Base-by-base conservation (phyloP, 2,329 filamentous ascomycete genomes). In the Huntiella omanensis region DNA sequence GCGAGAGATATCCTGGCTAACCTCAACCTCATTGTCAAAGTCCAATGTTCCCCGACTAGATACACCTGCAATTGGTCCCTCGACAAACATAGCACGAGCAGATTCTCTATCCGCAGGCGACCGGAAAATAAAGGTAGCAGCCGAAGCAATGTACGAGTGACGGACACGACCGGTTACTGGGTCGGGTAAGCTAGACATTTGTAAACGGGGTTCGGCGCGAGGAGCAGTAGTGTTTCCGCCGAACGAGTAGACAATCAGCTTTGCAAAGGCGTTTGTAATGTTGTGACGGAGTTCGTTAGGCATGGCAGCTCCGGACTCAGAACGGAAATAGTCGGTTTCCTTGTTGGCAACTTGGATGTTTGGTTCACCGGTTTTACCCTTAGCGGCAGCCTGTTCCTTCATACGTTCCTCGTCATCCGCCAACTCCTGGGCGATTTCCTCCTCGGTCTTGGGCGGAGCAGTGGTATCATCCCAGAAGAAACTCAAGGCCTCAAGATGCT, bases 191-290 rank as follows among this genome's bases (percentile, higher is more conserved):
- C 63, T 63, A 42, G 61, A 62, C 44, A 79, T 57, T 40, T 76
- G 67, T 15, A 80, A 61, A 2, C 75, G 67, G 7, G 75, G 75
- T 53, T 80, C 75, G 17, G 65, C 62, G 36, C 74, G 68, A 12
- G 75, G 62, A 19, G 68, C 63, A 2, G 65, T 63, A 42, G 77
- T 69, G 52, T 70, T 78, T 58, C 75, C 79, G 43, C 73, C 71
- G 57, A 78, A 80, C 51, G 79, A 74, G 54, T 79, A 80, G 13
- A 73, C 68, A 12, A 80, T 67, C 4, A 80, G 66, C 56, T 79
- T 79, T 47, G 79, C 58, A 47, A 79, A 78, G 33, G 74, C 67
- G 2, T 68, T 65, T 10, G 75, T 53, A n/a, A 78, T 62, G 46
- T 65, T 66, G 46, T 74, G 68, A 28, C 75, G 70, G 53, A 66